phyloP scores from a whole-genome alignment of 345 rosid genomes.

The Eucalyptus tenuipes region DNA sequence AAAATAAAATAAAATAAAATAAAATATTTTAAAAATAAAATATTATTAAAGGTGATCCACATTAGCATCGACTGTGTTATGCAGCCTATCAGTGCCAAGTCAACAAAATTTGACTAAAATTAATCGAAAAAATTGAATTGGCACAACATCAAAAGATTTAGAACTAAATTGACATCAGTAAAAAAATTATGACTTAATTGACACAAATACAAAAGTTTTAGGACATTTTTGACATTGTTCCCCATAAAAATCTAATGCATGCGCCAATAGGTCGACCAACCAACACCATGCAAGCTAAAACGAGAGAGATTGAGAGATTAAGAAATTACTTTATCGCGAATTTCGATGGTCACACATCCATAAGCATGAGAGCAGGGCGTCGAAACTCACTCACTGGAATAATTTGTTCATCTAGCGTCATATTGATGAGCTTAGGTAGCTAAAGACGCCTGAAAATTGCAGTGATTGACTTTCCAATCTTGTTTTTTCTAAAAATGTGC shows the following conservation, averaged over 20 bases:
- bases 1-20: no score
- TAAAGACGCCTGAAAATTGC: neutral
- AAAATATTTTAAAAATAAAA: accelerated
- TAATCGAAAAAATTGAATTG: accelerated
- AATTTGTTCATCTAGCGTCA: neutral
- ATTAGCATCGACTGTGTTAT: accelerated
- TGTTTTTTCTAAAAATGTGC: neutral
- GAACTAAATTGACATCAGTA: accelerated
- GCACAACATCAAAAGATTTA: no score
- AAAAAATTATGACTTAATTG: no score
- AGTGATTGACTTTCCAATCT: neutral
- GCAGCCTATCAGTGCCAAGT: accelerated
- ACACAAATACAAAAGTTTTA: no score
- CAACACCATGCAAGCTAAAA: neutral
- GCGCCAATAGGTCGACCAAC: neutral
- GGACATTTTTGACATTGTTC: accelerated
- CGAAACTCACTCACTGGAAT: neutral
- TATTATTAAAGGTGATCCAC: accelerated
- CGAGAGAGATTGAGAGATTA: neutral
- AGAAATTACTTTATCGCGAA: neutral
- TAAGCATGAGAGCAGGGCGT: neutral
- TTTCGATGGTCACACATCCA: accelerated
- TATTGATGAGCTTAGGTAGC: neutral
- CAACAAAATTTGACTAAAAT: accelerated
- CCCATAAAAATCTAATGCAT: neutral